Evolutionary conservation across 192 early-diverging fungal genomes (phyloP).

Genomic region (Backusella luteola): DNA sequence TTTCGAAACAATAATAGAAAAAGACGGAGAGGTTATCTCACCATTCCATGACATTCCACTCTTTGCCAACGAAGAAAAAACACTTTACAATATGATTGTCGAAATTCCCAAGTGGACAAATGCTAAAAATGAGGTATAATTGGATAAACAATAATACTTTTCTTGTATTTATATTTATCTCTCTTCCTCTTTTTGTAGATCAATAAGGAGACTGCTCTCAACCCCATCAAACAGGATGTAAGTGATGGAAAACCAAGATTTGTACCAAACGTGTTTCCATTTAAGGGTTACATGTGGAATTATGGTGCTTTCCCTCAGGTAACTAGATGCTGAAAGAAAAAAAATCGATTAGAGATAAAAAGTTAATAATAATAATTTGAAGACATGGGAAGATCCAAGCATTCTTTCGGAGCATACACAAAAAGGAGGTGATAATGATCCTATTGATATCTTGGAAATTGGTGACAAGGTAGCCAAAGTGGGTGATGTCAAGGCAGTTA

Average conservation of each 20-base stretch:
- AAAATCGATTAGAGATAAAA: neutral
- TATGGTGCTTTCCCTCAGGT: slow-evolving; percentile 97
- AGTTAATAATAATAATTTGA: neutral
- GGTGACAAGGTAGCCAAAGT: slow-evolving; percentile 88
- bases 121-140: slow-evolving; percentile 86
- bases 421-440: slow-evolving; percentile 95
- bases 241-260: slow-evolving; percentile 98
- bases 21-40: slow-evolving; percentile 80
- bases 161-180: neutral
- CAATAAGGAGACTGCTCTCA: slow-evolving; percentile 90
- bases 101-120: slow-evolving; percentile 99
- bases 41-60: slow-evolving; percentile 99
- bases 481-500: slow-evolving; percentile 99
- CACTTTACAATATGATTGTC: slow-evolving; percentile 96
- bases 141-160: neutral
- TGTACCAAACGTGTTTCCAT: slow-evolving; percentile 98
- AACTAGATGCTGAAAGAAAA: neutral
- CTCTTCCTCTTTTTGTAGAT: slow-evolving; percentile 52
- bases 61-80: slow-evolving; percentile 85
- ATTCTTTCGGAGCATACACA: slow-evolving; percentile 86
- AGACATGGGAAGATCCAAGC: slow-evolving; percentile 98
- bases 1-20: slow-evolving; percentile 46
- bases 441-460: slow-evolving; percentile 97
- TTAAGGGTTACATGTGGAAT: slow-evolving; percentile 99
- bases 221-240: slow-evolving; percentile 98